Evolutionary conservation across 192 early-diverging fungal species (phyloP), one percentile per base, ranked within the genome.

Genomic region (Geranomyces michiganensis): DNA sequence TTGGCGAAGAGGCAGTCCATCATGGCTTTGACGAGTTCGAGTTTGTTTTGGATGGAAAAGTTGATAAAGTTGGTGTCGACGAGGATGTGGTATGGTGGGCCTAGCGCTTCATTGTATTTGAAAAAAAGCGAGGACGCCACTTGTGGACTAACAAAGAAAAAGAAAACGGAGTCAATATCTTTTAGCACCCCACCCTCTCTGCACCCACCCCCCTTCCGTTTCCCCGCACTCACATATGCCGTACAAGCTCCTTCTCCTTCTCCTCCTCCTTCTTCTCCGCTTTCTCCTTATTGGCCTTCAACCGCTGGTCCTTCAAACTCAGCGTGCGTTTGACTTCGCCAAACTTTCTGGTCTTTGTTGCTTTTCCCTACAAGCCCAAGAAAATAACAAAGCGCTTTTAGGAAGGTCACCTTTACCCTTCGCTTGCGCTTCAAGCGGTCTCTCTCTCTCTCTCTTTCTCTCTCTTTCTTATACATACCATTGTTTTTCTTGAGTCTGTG

Each of bases 1-100:
- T 97, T 97, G 51, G 95, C 95, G 73, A 92, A 96, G n/a, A 98
- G 82, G 72, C 96, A 99, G 78, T 99, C 95, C 97, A 99, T 98
- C 94, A 96, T 96, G 21, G 93, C 90, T 63, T 96, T 92, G 31
- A 97, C 88, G 31, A 96, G 82, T 76, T 99, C 97, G 29, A 99
- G 87, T 76, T 98, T 96, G 86, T 99, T 99, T 78, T 97, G 96
- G 74, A 99, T 94, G 13, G 95, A 93, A 76, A 99, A 97, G 85
- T 99, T 99, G 87, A 99, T 98, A 64, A 99, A 99, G 79, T 99
- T 99, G 73, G 97, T 98, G 81, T 99, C 97, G 43, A 99, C 89
- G 13, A 99, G 79, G 24, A 99, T 87, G 69, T 94, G 91, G 80
- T 99, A 99, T 17, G 97, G 97, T 44, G 97, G 97, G 2, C 92